Evolutionary conservation across 2,329 filamentous ascomycete species (phyloP), one percentile per base, ranked within the genome.

Genomic region (Fusarium buxicola): DNA sequence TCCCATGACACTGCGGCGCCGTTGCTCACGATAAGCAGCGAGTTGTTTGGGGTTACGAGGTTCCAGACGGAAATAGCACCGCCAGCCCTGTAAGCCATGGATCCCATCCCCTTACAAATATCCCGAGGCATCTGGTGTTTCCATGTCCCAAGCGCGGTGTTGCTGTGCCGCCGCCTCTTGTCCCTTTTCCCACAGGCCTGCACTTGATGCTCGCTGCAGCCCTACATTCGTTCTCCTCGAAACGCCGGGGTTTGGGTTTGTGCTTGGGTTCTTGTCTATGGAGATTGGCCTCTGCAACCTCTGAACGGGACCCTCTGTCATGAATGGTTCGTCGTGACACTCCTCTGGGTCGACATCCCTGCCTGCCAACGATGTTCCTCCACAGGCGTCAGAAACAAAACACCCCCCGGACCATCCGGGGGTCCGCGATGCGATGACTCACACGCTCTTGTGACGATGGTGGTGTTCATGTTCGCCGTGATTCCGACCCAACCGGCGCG

Each of bases 331-430:
- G 48, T 52, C 41, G 48, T 53, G 45, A 55, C 39, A 44, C 34
- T 53, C 46, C 36, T 60, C 49, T 55, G 63, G 60, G 60, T 70
- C 58, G 47, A 50, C 44, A 70, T 66, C 68, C 68, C 68, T 70
- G 61, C 51, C 58, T 63, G 58, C 56, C 58, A 68, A 41, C 47
- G 38, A 54, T 49, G 39, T 12, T 56, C 35, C n/a, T 24, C 30
- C 44, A 43, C 46, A 38, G 18, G 16, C 40, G 47, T 24, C 25
- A 46, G 50, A 46, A 46, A 51, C 30, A 40, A n/a, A 39, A 49
- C 15, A 30, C 18, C 39, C 41, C 39, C 50, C 43, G 34, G 58
- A 36, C 27, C 40, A 63, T 54, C 44, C 39, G 55, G 61, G 60
- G 63, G 50, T 57, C 55, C 50, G 30, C 55, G 38, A 65, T 70